phyloP scores from a whole-genome alignment of 2,329 filamentous ascomycete genomes.

The Gnomoniopsis sp. region DNA sequence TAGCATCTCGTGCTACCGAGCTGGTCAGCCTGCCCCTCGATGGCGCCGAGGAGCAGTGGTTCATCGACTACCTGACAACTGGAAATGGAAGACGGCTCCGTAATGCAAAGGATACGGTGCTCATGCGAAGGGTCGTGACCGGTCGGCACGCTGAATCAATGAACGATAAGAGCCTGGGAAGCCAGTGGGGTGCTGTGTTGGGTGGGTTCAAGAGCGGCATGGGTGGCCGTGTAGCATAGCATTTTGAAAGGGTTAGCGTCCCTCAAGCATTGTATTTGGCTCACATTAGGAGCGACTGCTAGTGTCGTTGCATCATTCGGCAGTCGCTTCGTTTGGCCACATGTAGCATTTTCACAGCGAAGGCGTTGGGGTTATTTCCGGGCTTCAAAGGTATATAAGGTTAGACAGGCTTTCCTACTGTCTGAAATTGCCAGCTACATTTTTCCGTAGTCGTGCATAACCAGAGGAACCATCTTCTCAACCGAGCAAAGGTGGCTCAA shows the following conservation, averaged over 20 bases:
- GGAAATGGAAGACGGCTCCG: conserved; percentile 63
- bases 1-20: conserved; percentile 60
- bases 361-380: not conserved
- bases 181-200: conserved; percentile 46
- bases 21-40: conserved; percentile 72
- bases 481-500: conserved; percentile 24
- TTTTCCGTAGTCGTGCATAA: too few relatives aligned
- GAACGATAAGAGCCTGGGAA: conserved; percentile 38
- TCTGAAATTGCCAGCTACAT: too few relatives aligned
- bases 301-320: not conserved
- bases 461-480: not conserved
- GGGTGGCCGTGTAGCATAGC: conserved; percentile 25
- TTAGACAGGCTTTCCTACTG: not conserved
- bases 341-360: not conserved
- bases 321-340: not conserved
- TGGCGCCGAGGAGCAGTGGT: conserved; percentile 67
- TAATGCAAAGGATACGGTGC: conserved; percentile 67
- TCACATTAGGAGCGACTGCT: not conserved
- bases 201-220: conserved; percentile 49
- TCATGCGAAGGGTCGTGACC: conserved; percentile 69
- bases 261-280: not conserved
- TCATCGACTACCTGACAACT: conserved; percentile 63
- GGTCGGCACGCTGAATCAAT: conserved; percentile 53
- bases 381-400: not conserved
- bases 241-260: not conserved